Evolutionary conservation across 2,329 filamentous ascomycete species (phyloP).

Genomic region (Diaporthe vexans): DNA sequence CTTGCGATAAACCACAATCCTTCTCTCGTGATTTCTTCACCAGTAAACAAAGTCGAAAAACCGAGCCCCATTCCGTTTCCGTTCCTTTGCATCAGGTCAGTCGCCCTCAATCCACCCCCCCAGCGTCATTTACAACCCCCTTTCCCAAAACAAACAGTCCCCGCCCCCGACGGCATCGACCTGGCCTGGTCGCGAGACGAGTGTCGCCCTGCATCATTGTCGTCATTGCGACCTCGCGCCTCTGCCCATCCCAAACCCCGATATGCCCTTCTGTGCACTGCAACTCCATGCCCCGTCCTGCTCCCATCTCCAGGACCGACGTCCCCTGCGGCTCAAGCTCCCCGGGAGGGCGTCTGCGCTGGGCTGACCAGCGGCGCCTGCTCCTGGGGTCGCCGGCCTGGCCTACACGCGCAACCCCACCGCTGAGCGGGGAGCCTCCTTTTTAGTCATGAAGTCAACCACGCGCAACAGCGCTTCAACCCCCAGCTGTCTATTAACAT

Average conservation of each 20-base stretch:
- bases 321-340: slow-evolving; percentile 3
- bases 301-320: slow-evolving; percentile 13
- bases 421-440: slow-evolving; percentile 49
- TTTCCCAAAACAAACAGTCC: slow-evolving; percentile 38
- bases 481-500: slow-evolving; percentile 42
- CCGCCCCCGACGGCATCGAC: slow-evolving; percentile 33
- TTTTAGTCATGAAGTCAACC: slow-evolving; percentile 49
- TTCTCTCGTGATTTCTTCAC: slow-evolving; percentile 38
- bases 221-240: slow-evolving; percentile 39
- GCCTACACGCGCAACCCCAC: slow-evolving; percentile 49
- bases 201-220: slow-evolving; percentile 38
- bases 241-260: slow-evolving; percentile 23
- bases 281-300: slow-evolving; percentile 2
- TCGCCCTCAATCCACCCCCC: slow-evolving; percentile 25
- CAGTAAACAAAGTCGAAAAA: slow-evolving; percentile 26
- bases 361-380: slow-evolving; percentile 36
- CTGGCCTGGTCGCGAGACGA: slow-evolving; percentile 39
- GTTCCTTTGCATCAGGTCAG: slow-evolving; percentile 40
- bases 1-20: slow-evolving; percentile 41
- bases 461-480: slow-evolving; percentile 44
- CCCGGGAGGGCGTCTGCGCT: slow-evolving; percentile 8
- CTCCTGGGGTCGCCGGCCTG: slow-evolving; percentile 42
- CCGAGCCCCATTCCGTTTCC: slow-evolving; percentile 13
- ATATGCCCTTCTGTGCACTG: slow-evolving; percentile 32
- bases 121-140: slow-evolving; percentile 18